Percentiles rank a stretch among this genome's conserved stretches.
Evolutionary conservation across 345 rosid species (phyloP).

Genomic region (Camelina hispida): DNA sequence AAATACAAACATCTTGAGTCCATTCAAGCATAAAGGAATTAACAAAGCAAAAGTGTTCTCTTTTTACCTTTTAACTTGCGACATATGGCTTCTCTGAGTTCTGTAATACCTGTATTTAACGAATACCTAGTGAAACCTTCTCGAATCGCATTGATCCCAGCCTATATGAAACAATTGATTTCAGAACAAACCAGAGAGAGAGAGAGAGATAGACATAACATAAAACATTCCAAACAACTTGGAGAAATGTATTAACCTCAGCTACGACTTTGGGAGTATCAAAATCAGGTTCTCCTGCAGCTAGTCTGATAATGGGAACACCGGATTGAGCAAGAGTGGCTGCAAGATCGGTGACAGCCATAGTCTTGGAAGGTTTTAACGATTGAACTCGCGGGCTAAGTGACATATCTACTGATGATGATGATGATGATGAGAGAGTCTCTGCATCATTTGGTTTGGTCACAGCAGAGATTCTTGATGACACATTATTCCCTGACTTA

Average conservation of each 20-base stretch:
- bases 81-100: slow-evolving; percentile 87
- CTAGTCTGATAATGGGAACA: slow-evolving; percentile 82
- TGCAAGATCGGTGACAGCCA: slow-evolving; percentile 90
- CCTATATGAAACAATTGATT: slow-evolving; percentile 46
- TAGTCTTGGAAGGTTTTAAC: slow-evolving; percentile 89
- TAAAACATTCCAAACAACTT: background rate
- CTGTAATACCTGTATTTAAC: slow-evolving; percentile 85
- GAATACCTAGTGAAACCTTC: slow-evolving; percentile 91
- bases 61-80: slow-evolving; percentile 74
- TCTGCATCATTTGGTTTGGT: slow-evolving; percentile 53
- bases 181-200: slow-evolving; percentile 11
- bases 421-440: slow-evolving; percentile 30
- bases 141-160: slow-evolving; percentile 88
- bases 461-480: slow-evolving; percentile 48
- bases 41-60: slow-evolving; percentile 12
- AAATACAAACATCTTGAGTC: background rate
- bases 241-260: slow-evolving; percentile 53
- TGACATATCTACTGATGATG: slow-evolving; percentile 60
- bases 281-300: slow-evolving; percentile 99
- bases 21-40: background rate
- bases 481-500: slow-evolving; percentile 35
- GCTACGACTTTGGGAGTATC: slow-evolving; percentile 79
- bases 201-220: background rate
- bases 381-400: slow-evolving; percentile 88
- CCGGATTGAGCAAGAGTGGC: slow-evolving; percentile 93